A percentile compares a stretch with the other conserved stretches of the same genome.
Conservation (phyloP, 495 filamentous ascomycete genomes). For the Pseudevernia furfuracea region DNA sequence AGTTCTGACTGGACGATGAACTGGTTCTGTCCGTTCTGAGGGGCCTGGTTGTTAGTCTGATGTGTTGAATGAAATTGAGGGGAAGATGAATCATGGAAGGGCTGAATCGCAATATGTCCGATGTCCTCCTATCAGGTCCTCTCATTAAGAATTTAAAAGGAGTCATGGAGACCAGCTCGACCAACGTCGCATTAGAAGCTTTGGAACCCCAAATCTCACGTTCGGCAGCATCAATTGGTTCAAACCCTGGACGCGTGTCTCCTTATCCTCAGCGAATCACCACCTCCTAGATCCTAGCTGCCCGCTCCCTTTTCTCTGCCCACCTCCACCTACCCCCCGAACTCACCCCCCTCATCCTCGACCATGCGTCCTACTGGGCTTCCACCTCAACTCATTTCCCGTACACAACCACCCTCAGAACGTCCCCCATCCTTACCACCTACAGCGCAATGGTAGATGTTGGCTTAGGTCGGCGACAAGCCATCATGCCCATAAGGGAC, state of each 20-base stretch:
- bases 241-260: background rate
- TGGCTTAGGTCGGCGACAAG: background rate
- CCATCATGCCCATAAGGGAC: background rate
- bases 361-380: background rate
- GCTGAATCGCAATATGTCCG: too few relatives aligned
- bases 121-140: background rate
- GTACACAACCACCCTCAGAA: background rate
- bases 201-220: background rate
- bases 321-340: background rate
- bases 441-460: background rate
- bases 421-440: background rate
- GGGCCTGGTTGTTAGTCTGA: too few relatives aligned
- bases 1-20: too few relatives aligned
- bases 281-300: background rate
- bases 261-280: background rate
- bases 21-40: too few relatives aligned
- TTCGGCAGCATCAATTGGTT: background rate
- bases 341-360: background rate
- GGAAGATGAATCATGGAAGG: too few relatives aligned
- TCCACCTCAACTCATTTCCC: background rate
- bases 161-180: too few relatives aligned
- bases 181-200: too few relatives aligned
- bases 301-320: background rate
- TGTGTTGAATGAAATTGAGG: too few relatives aligned
- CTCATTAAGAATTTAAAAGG: too few relatives aligned